Evolutionary conservation across 2,329 filamentous ascomycete species (phyloP), one percentile per base, ranked within the genome.

Genomic region (Dactylonectria estremocensis): DNA sequence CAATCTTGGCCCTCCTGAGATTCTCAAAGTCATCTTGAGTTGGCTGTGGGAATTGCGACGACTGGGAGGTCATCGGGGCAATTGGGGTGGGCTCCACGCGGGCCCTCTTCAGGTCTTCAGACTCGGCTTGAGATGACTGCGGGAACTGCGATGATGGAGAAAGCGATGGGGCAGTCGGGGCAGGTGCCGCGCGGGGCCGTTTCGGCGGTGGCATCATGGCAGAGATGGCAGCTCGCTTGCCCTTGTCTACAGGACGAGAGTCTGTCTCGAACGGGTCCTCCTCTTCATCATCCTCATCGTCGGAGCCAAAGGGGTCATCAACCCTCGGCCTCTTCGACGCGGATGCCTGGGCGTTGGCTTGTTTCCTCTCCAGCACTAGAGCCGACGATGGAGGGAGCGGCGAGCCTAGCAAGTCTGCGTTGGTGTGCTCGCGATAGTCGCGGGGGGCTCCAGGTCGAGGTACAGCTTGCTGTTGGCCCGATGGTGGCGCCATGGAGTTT

Each of bases 201-300:
- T 69, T 73, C 31, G 60, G 65, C 14, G 67, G 64, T 18, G 68
- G 64, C 62, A 70, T 66, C 28, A 56, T 46, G 48, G 62, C 55
- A 45, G 18, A 45, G 43, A 54, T 64, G 69, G 55, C 43, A 52
- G 69, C 65, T 57, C 72, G 69, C 55, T 74, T 69, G 64, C 73
- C 52, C 69, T 76, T 59, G 70, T 77, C 65, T 66, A 77, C 60
- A 52, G 70, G 31, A 61, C 79, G 76, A 14, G 53, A 61, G 40
- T 80, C 78, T 4, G 69, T 75, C 56, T 81, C 73, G 61, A 80
- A 81, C 1, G 74, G 75, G 3, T 72, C 70, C 0, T 79, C 76
- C 2, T 75, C 71, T 5, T 69, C 71, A 2, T 69, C 70, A 11
- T 65, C 67, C 8, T 69, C 61, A 3, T 72, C 66, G 18, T 55